Conservation (phyloP, 2,329 filamentous ascomycete species). For the Xylaria sp. region DNA sequence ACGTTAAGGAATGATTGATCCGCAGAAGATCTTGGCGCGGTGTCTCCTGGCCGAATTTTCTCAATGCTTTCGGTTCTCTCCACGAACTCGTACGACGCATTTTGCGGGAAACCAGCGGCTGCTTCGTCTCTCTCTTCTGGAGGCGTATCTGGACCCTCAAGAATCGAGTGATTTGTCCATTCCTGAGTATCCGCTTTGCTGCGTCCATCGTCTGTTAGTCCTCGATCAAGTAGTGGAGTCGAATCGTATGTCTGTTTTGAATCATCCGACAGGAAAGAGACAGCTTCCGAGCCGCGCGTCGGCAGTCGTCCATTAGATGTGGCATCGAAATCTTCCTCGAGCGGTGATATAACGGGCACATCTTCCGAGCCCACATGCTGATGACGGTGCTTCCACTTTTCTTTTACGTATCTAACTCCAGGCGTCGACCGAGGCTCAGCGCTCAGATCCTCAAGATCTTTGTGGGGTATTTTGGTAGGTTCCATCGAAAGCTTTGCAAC, state of each 20-base stretch:
- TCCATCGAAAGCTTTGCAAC: slow-evolving; percentile 46
- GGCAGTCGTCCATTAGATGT: slow-evolving; percentile 25
- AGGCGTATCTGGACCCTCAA: slow-evolving; percentile 50
- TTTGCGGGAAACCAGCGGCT: slow-evolving; percentile 34
- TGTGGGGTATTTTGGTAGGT: slow-evolving; percentile 30
- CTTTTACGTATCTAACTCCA: slow-evolving; percentile 38
- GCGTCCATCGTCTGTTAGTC: slow-evolving; percentile 54
- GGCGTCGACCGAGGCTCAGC: slow-evolving; percentile 20
- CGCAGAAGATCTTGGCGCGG: slow-evolving; percentile 24
- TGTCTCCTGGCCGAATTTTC: slow-evolving; percentile 43
- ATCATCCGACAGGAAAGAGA: slow-evolving; percentile 59
- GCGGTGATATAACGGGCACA: slow-evolving; percentile 36
- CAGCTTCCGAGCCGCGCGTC: slow-evolving; percentile 40
- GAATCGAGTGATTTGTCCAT: slow-evolving; percentile 60
- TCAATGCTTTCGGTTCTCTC: slow-evolving; percentile 57
- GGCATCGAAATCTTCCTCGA: slow-evolving; percentile 28
- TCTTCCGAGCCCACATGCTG: slow-evolving; percentile 49
- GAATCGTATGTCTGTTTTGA: slow-evolving; percentile 78
- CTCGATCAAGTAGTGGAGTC: slow-evolving; percentile 74
- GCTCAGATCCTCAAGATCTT: slow-evolving; percentile 26
- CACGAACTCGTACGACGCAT: slow-evolving; percentile 58
- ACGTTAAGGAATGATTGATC: slow-evolving; percentile 35
- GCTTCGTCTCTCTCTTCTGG: slow-evolving; percentile 36
- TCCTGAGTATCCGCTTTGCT: slow-evolving; percentile 46
- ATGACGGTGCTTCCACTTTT: slow-evolving; percentile 51